Percentiles rank a stretch among this genome's conserved stretches.
These are phyloP conservation scores for Chlamydomonas sphaeroides DNA, from an alignment of 139 green algal species.

Conservation along the genomic window DNA sequence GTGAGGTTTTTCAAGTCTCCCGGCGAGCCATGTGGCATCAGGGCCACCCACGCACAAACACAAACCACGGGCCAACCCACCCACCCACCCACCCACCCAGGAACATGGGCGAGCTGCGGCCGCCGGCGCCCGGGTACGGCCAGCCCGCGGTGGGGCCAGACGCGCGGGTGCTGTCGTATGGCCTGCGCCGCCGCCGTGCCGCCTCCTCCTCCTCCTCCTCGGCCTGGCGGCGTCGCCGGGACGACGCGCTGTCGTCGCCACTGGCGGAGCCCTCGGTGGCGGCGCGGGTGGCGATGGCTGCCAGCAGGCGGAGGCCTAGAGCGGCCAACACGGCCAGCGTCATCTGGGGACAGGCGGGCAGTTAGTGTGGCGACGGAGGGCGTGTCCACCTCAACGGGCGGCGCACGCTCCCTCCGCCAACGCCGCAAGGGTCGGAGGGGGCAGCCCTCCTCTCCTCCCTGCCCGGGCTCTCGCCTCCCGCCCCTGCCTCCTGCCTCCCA, in stretches of 20 bases:
- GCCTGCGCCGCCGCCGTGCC: background rate
- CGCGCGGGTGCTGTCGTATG: background rate
- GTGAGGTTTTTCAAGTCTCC: too few relatives aligned
- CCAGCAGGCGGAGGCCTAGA: slow-evolving; percentile 23
- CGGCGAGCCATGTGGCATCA: too few relatives aligned
- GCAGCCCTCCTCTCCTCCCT: too few relatives aligned
- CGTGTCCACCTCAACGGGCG: too few relatives aligned
- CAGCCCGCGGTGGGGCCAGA: background rate
- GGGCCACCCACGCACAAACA: too few relatives aligned
- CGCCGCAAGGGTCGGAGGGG: too few relatives aligned
- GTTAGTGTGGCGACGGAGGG: background rate
- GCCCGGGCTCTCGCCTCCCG: too few relatives aligned
- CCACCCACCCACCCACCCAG: too few relatives aligned
- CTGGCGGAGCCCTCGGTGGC: background rate
- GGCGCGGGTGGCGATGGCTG: background rate
- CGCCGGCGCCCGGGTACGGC: background rate
- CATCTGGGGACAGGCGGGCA: slow-evolving; percentile 10
- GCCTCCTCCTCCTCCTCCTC: background rate
- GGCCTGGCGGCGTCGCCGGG: background rate
- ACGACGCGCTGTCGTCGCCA: background rate
- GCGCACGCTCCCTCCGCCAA: too few relatives aligned
- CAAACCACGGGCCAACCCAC: too few relatives aligned
- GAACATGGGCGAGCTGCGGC: too few relatives aligned
- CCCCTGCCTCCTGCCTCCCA: too few relatives aligned
- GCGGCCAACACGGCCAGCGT: slow-evolving; percentile 40